Conservation (phyloP, 345 rosid genomes). For the Gossypium longicalyx region DNA sequence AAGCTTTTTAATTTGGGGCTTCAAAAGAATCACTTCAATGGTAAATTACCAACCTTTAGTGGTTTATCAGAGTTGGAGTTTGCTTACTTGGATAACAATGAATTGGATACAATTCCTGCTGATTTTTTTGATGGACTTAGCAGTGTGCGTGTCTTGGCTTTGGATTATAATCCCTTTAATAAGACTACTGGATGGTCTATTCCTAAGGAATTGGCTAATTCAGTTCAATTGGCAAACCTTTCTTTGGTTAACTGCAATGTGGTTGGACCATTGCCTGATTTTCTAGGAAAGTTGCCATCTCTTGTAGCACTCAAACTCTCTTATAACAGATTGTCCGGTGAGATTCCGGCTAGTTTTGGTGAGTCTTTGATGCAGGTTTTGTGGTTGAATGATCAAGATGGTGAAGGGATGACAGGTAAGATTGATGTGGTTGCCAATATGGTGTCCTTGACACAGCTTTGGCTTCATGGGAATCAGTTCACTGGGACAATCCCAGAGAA, state of each 20-base stretch:
- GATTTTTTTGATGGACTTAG: constrained; percentile 54
- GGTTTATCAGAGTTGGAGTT: constrained; percentile 48
- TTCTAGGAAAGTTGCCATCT: constrained; percentile 49
- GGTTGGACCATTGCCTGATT: constrained; percentile 58
- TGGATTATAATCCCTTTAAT: constrained; percentile 59
- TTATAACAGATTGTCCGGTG: constrained; percentile 50
- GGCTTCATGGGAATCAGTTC: constrained; percentile 82
- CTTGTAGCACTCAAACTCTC: constrained; percentile 49
- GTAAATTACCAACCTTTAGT: constrained; percentile 51
- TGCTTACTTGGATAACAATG: constrained; percentile 54
- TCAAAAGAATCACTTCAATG: constrained; percentile 57
- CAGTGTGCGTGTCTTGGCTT: constrained; percentile 46
- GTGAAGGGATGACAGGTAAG: constrained; percentile 47
- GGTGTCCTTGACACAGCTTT: constrained; percentile 41
- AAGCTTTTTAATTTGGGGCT: constrained; percentile 53
- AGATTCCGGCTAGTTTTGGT: constrained; percentile 48
- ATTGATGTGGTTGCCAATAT: constrained; percentile 56
- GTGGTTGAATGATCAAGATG: constrained; percentile 65
- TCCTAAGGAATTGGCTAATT: constrained; percentile 40
- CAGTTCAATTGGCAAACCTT: constrained; percentile 51
- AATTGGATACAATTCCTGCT: constrained; percentile 55
- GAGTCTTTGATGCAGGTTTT: constrained; percentile 39
- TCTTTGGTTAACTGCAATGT: constrained; percentile 59
- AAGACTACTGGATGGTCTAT: constrained; percentile 58
- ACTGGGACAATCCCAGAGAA: constrained; percentile 58